Percentiles rank a stretch among this genome's conserved stretches.
Conservation (phyloP, 2,329 filamentous ascomycete species). For the Coleophoma cylindrospora region DNA sequence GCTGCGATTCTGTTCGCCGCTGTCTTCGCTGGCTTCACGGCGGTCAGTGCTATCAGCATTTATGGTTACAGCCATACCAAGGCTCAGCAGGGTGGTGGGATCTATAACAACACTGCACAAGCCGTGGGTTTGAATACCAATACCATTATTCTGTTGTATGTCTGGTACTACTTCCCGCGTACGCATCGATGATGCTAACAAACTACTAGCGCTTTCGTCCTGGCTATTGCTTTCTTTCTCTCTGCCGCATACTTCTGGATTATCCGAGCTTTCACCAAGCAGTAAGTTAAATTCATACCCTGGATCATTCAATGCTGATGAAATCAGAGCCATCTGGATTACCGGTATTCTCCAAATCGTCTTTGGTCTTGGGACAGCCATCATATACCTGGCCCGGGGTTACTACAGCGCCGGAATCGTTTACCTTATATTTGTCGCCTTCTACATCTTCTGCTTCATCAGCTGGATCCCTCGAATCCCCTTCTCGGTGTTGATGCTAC, state of each 20-base stretch:
- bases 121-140: conserved; percentile 70
- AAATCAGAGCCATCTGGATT: conserved; percentile 69
- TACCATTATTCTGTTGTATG: conserved; percentile 72
- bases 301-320: too few species aligned
- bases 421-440: conserved; percentile 76
- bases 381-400: conserved; percentile 74
- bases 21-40: conserved; percentile 69
- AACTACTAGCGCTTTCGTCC: conserved; percentile 52
- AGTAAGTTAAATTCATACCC: conserved; percentile 27
- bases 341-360: conserved; percentile 85
- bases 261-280: conserved; percentile 75
- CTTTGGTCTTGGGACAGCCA: conserved; percentile 77
- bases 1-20: conserved; percentile 73
- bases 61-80: conserved; percentile 65
- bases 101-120: conserved; percentile 61
- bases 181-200: background rate
- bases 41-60: conserved; percentile 70
- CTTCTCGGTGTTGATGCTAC: conserved; percentile 85
- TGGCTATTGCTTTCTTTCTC: conserved; percentile 68
- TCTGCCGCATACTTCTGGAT: conserved; percentile 73
- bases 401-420: conserved; percentile 84
- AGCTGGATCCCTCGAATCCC: conserved; percentile 88
- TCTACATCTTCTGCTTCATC: conserved; percentile 78
- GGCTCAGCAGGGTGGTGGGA: conserved; percentile 61
- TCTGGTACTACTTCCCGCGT: background rate